phyloP scores from a whole-genome alignment of 2,329 filamentous ascomycete species.

The Aureobasidium subglaciale region DNA sequence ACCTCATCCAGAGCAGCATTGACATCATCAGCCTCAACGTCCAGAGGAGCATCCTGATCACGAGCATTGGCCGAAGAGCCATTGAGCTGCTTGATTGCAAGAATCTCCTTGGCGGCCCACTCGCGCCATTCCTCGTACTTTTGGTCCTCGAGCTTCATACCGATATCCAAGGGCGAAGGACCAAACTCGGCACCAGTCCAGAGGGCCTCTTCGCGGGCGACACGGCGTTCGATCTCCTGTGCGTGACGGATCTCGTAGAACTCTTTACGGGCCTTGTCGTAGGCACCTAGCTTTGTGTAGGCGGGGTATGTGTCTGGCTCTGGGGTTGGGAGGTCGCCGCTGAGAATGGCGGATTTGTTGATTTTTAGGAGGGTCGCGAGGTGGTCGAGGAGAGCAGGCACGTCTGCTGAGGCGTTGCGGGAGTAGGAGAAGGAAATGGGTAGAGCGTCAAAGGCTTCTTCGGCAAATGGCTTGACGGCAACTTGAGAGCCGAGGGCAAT shows the following conservation, averaged over 20 bases:
- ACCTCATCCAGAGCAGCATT: slow-evolving; percentile 32
- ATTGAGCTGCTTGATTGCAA: slow-evolving; percentile 40
- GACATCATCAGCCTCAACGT: slow-evolving; percentile 25
- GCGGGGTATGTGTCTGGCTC: slow-evolving; percentile 43
- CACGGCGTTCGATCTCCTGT: slow-evolving; percentile 72
- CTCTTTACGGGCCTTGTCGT: slow-evolving; percentile 80
- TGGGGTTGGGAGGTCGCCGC: slow-evolving; percentile 22
- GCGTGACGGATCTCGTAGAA: slow-evolving; percentile 80
- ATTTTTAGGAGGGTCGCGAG: slow-evolving; percentile 2
- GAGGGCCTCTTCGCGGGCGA: slow-evolving; percentile 81
- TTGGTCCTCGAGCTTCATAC: slow-evolving; percentile 74
- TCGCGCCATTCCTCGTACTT: slow-evolving; percentile 77
- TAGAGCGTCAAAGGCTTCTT: neutral
- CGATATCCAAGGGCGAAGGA: slow-evolving; percentile 64
- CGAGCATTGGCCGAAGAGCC: slow-evolving; percentile 27
- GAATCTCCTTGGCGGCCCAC: slow-evolving; percentile 59
- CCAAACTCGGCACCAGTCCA: slow-evolving; percentile 86
- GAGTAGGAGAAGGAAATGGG: slow-evolving; percentile 7
- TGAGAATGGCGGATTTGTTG: neutral
- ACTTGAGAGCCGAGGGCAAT: neutral
- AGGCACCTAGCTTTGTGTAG: slow-evolving; percentile 53
- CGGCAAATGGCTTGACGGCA: slow-evolving; percentile 7
- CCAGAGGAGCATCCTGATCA: slow-evolving; percentile 33
- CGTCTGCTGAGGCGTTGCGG: slow-evolving; percentile 3
- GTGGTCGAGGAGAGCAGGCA: neutral